These are phyloP conservation scores for Bipolaris oryzae DNA, from an alignment of 2,329 filamentous ascomycete species.

Conservation along the genomic window DNA sequence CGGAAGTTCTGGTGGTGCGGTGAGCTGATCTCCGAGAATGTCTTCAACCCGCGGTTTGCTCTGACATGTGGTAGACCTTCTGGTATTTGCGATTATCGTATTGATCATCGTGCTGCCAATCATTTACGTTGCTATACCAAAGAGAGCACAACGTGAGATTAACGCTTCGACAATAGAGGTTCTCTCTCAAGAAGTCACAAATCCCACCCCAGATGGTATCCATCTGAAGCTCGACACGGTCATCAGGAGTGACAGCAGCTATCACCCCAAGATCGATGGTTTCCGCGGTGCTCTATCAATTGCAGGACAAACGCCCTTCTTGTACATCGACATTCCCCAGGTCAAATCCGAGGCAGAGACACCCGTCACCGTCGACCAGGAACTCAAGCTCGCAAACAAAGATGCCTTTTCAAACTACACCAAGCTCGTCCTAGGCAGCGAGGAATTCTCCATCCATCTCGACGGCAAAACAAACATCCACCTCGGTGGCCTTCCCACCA, in stretches of 20 bases:
- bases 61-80: constrained; percentile 45
- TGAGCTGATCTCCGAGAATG: constrained; percentile 19
- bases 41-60: neutral
- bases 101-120: constrained; percentile 64
- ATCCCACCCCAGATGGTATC: constrained; percentile 58
- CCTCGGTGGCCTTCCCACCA: constrained; percentile 53
- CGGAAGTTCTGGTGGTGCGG: constrained; percentile 50
- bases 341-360: constrained; percentile 53
- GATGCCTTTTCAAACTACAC: constrained; percentile 59
- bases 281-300: constrained; percentile 62
- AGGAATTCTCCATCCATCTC: constrained; percentile 58
- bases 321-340: constrained; percentile 54
- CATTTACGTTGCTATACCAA: constrained; percentile 64
- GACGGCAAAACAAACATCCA: constrained; percentile 60
- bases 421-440: constrained; percentile 55
- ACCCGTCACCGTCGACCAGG: constrained; percentile 52
- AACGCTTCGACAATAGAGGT: constrained; percentile 59
- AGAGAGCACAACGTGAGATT: constrained; percentile 62
- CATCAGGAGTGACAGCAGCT: constrained; percentile 57
- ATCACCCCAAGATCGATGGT: constrained; percentile 60
- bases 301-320: constrained; percentile 50
- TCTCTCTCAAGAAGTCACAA: constrained; percentile 56
- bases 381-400: constrained; percentile 51
- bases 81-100: constrained; percentile 57
- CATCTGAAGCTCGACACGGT: constrained; percentile 56